Evolutionary conservation across 495 filamentous ascomycete genomes (phyloP).

Genomic region (Penicillium canescens): DNA sequence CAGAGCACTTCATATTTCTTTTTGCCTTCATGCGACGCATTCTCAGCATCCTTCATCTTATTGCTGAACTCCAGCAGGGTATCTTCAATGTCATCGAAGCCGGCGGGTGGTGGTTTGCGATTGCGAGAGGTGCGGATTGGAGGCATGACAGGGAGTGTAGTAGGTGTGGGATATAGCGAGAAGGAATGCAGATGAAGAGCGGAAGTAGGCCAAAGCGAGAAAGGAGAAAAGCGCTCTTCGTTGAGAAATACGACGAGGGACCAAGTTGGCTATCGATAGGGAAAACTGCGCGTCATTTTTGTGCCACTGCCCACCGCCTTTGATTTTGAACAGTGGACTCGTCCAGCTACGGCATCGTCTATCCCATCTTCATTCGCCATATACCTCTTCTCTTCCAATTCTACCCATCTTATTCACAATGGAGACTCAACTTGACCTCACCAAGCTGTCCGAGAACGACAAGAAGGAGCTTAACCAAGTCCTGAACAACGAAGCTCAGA

Average conservation of each 20-base stretch:
- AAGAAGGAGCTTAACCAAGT: constrained; percentile 85
- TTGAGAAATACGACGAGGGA: constrained; percentile 5
- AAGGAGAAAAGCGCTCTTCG: constrained; percentile 1
- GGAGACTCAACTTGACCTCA: constrained; percentile 57
- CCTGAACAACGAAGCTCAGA: constrained; percentile 77
- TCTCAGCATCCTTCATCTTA: constrained; percentile 99
- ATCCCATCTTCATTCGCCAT: background rate
- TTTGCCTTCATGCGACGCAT: constrained; percentile 71
- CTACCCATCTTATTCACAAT: constrained; percentile 22
- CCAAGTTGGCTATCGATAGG: constrained; percentile 7
- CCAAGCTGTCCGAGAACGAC: constrained; percentile 75
- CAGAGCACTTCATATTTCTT: constrained; percentile 87
- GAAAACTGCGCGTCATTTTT: constrained; percentile 30
- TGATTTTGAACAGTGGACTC: constrained; percentile 19
- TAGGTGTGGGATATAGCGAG: background rate
- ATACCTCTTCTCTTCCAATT: background rate
- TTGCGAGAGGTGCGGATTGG: constrained; percentile 74
- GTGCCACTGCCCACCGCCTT: constrained; percentile 34
- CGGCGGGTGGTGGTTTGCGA: constrained; percentile 89
- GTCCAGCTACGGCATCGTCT: background rate
- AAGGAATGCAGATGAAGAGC: background rate
- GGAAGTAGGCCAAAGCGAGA: background rate
- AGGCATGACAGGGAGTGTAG: constrained; percentile 62
- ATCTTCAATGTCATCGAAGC: constrained; percentile 96
- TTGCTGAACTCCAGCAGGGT: constrained; percentile 93